phyloP scores from a whole-genome alignment of 495 filamentous ascomycete species.

The Aspergillus hancockii region DNA sequence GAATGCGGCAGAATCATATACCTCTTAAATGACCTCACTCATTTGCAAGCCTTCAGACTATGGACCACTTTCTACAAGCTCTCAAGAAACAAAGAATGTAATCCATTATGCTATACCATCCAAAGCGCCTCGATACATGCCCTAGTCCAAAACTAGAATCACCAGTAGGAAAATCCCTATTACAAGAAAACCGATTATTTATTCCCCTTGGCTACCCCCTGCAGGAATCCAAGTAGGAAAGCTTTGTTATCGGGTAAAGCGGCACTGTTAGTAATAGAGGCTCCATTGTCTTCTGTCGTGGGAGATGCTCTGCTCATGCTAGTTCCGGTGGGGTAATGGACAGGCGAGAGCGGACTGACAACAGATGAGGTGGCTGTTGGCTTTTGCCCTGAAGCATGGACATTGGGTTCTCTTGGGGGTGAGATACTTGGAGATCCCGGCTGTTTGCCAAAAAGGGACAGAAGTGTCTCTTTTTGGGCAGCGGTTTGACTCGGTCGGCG shows the following conservation, averaged over 20 bases:
- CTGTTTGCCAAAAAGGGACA: slow-evolving; percentile 72
- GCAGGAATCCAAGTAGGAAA: slow-evolving; percentile 79
- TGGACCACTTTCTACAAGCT: neutral
- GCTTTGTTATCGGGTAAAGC: slow-evolving; percentile 71
- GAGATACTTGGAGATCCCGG: slow-evolving; percentile 27
- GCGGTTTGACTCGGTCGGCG: slow-evolving; percentile 49
- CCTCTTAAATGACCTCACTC: slow-evolving; percentile 11
- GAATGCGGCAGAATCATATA: slow-evolving; percentile 28
- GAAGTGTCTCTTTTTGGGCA: slow-evolving; percentile 67
- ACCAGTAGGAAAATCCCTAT: neutral
- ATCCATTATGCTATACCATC: neutral
- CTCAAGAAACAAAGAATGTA: neutral
- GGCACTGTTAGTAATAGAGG: slow-evolving; percentile 42
- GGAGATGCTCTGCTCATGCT: slow-evolving; percentile 39
- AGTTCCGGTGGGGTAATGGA: slow-evolving; percentile 37
- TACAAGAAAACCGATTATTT: slow-evolving; percentile 23
- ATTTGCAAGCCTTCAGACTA: neutral
- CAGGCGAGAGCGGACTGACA: slow-evolving; percentile 50
- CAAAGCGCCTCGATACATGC: neutral
- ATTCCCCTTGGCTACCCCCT: slow-evolving; percentile 55
- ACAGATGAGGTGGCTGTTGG: slow-evolving; percentile 30
- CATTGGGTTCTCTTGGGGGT: slow-evolving; percentile 25
- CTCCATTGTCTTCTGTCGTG: slow-evolving; percentile 47
- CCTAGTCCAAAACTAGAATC: neutral
- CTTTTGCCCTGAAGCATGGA: slow-evolving; percentile 23